Base-by-base conservation (phyloP, 495 filamentous ascomycete species). In the Aspergillus steynii region DNA sequence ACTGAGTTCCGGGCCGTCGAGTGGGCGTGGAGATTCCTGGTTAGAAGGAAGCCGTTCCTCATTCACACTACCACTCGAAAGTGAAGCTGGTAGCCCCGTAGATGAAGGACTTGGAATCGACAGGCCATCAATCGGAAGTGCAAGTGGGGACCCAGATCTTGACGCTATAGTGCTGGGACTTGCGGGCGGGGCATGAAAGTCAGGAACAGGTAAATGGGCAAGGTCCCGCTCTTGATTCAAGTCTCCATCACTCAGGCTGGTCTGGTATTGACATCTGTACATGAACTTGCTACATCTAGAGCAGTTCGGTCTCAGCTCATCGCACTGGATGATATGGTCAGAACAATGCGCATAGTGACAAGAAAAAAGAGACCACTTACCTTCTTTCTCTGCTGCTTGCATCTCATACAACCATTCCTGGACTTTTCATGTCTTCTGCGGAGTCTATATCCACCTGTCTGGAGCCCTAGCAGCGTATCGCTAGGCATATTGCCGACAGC, bases 341-440 rank as follows among this genome's bases (percentile, higher is more conserved):
- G 61, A 45, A 58, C 27, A 28, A 26, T 46, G 25, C 8, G 29
- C 27, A 14, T n/a, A 29, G 32, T 47, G 15, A 55, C 8, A 32
- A 51, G 25, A 25, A 55, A 32, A 20, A 42, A 34, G 29, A 4
- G 1, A 50, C 27, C 37, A 42, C 50, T 32, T 63, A 72, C 74
- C 69, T 77, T 77, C 28, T 72, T 71, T 53, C 69, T 64, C 45
- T 72, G 73, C 28, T 74, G 65, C 56, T 76, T 76, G 52, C 74
- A 77, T 60, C 67, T 69, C 4, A 69, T 50, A 52, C 73, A 76
- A 8, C 74, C 73, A 59, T 65, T 70, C 48, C 72, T 64, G 3
- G 73, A 77, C 61, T 77, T 77, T 62, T 64, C 68, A 61, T 77
- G 74, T 54, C 64, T 54, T 57, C 65, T 62, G 26, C 69, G 63